Percentiles rank a stretch among this genome's conserved stretches.
Evolutionary conservation across 208 protist species (phyloP).

Genomic region (Willaertia magna): DNA sequence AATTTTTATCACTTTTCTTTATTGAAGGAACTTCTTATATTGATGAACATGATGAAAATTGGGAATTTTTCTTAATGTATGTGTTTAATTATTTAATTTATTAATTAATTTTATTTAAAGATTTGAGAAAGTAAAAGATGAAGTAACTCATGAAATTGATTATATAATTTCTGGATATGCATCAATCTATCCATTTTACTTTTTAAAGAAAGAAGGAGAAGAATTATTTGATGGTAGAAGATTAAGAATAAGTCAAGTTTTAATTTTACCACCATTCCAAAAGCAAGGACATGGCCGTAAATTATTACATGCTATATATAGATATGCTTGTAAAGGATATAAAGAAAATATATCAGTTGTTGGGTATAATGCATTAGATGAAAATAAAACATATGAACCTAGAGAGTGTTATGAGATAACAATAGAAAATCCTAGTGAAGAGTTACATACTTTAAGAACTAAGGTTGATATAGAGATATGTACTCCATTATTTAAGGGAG

Average conservation of each 20-base stretch:
- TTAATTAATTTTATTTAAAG: not conserved
- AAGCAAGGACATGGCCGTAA: not conserved
- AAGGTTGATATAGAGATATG: not conserved
- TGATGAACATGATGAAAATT: not conserved
- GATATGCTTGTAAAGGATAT: not conserved
- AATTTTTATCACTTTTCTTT: not conserved
- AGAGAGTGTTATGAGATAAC: not conserved
- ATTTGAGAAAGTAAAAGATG: not conserved
- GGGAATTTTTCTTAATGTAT: constrained; percentile 6
- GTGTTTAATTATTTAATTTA: not conserved
- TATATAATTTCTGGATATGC: not conserved
- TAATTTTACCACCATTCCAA: not conserved
- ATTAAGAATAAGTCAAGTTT: not conserved
- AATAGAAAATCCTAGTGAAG: not conserved
- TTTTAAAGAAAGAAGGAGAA: not conserved
- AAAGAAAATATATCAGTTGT: not conserved
- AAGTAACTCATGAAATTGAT: not conserved
- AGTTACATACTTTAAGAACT: not conserved
- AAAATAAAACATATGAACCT: not conserved
- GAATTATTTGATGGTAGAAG: not conserved
- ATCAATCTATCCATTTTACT: not conserved
- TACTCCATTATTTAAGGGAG: not conserved
- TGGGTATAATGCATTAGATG: not conserved
- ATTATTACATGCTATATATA: not conserved
- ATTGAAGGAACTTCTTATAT: not conserved